phyloP scores from a whole-genome alignment of 2,329 filamentous ascomycete species.

The Aspergillaceae sp. region DNA sequence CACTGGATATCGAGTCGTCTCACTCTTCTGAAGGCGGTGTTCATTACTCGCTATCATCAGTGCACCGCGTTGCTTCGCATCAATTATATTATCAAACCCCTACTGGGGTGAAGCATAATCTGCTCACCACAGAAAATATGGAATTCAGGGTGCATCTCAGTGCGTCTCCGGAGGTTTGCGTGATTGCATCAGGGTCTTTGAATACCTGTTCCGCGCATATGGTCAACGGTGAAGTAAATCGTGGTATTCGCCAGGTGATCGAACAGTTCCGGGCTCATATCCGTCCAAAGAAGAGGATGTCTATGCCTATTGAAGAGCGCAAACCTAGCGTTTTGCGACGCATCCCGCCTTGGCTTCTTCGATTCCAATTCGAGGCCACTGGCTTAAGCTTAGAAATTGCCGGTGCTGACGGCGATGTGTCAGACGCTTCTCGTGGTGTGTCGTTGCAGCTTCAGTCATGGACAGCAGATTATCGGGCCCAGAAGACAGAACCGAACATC shows the following conservation, averaged over 20 bases:
- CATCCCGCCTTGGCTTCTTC: conserved; percentile 74
- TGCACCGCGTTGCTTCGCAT: conserved; percentile 75
- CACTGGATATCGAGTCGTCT: conserved; percentile 89
- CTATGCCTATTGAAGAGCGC: conserved; percentile 40
- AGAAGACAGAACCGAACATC: conserved; percentile 55
- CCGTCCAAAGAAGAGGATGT: conserved; percentile 51
- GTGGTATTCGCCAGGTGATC: conserved; percentile 85
- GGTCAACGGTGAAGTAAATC: conserved; percentile 83
- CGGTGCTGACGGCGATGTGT: conserved; percentile 76
- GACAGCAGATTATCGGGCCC: conserved; percentile 79
- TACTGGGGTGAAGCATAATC: conserved; percentile 70
- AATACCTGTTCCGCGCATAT: conserved; percentile 85
- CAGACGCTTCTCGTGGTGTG: conserved; percentile 69
- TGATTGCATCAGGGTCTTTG: conserved; percentile 68
- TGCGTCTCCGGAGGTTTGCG: conserved; percentile 75
- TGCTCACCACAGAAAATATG: conserved; percentile 78
- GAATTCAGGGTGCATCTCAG: conserved; percentile 80
- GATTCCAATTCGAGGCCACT: conserved; percentile 74
- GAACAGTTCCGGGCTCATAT: conserved; percentile 67
- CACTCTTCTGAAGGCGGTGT: conserved; percentile 76
- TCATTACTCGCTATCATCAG: conserved; percentile 78
- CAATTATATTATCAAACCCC: conserved; percentile 91
- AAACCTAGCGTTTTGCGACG: conserved; percentile 65
- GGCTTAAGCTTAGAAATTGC: conserved; percentile 88
- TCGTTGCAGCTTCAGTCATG: conserved; percentile 81